A percentile compares a stretch with the other conserved stretches of the same genome.
phyloP scores from a whole-genome alignment of 1,284 basidiomycete genomes.

The Sutorius eximius region DNA sequence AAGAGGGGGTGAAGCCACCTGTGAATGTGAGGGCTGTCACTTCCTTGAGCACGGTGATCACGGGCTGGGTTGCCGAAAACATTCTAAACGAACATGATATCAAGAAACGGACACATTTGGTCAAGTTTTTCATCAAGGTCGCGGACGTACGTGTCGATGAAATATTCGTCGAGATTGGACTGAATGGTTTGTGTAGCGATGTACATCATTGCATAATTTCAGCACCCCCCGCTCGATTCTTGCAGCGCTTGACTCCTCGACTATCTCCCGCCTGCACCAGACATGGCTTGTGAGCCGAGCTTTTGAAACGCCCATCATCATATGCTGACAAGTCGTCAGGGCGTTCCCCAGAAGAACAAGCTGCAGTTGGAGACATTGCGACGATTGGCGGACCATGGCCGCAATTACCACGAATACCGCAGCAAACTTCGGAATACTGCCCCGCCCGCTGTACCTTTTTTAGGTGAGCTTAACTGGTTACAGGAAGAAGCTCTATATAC shows the following conservation, averaged over 20 bases:
- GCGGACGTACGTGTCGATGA: constrained; percentile 72
- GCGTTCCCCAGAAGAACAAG: constrained; percentile 83
- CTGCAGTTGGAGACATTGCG: constrained; percentile 78
- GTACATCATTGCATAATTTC: constrained; percentile 84
- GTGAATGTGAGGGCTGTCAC: constrained; percentile 81
- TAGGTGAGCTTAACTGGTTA: constrained; percentile 53
- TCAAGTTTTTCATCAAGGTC: constrained; percentile 97
- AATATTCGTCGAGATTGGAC: constrained; percentile 25
- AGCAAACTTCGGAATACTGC: constrained; percentile 76
- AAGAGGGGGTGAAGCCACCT: constrained; percentile 65
- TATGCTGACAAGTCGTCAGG: constrained; percentile 46
- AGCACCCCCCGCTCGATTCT: constrained; percentile 92
- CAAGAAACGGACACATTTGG: constrained; percentile 80
- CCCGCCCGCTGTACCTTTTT: constrained; percentile 89
- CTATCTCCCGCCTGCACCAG: constrained; percentile 85
- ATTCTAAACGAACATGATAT: constrained; percentile 88
- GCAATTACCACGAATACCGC: constrained; percentile 94
- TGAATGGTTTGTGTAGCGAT: constrained; percentile 59
- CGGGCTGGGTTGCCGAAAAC: constrained; percentile 94
- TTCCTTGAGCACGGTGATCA: constrained; percentile 87
- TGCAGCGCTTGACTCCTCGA: constrained; percentile 92
- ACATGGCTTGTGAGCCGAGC: constrained; percentile 79
- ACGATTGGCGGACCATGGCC: constrained; percentile 83
- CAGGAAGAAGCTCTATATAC: constrained; percentile 2
- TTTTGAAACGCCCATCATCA: background rate